Evolutionary conservation across 352 stramenopile genomes (phyloP), one percentile per base, ranked within the genome.

Genomic region (Plasmopara halstedii): DNA sequence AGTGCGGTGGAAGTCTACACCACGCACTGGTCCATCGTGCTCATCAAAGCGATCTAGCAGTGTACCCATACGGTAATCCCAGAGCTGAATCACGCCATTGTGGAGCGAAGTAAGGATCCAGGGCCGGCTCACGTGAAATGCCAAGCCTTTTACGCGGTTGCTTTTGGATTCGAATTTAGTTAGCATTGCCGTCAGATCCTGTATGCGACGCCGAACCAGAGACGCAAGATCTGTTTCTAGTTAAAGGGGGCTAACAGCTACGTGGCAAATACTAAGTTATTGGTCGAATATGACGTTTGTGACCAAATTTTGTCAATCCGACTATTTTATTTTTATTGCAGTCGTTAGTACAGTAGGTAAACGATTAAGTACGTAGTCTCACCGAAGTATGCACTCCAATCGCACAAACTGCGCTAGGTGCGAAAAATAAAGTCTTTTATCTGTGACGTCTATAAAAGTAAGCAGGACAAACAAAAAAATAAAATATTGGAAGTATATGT

Each of bases 81-180:
- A 99, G 44, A 97, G 86, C 69, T 97, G 78, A 62, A 96, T 96
- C 33, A 95, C 92, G 55, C 97, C 97, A 86, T 99, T 99, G 83
- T 99, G 97, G 33, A 99, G 82, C 45, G 95, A 98, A 26, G 95
- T 97, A 62, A 99, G 94, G 62, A 99, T 97, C 96, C 97, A 99
- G 26, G 97, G 97, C 36, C 95, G 86, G 31, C 95, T 96, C 33
- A 94, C 83, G 64, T 99, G 97, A 83, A 99, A 99, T 46, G 93
- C 90, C 33, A 99, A 79, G 4, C 97, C 97, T 74, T 99, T 99
- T 6, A 99, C 97, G 49, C 97, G 88, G 58, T 98, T 98, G 59
- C 95, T 99, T 85, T 99, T 99, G 57, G 88, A 98, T 81, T 99
- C 96, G 68, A 99, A 99, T 73, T 99, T 99, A 51, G 95, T 98